Evolutionary conservation across 2,329 filamentous ascomycete genomes (phyloP), one percentile per base, ranked within the genome.

Genomic region (Claviceps spartinae): DNA sequence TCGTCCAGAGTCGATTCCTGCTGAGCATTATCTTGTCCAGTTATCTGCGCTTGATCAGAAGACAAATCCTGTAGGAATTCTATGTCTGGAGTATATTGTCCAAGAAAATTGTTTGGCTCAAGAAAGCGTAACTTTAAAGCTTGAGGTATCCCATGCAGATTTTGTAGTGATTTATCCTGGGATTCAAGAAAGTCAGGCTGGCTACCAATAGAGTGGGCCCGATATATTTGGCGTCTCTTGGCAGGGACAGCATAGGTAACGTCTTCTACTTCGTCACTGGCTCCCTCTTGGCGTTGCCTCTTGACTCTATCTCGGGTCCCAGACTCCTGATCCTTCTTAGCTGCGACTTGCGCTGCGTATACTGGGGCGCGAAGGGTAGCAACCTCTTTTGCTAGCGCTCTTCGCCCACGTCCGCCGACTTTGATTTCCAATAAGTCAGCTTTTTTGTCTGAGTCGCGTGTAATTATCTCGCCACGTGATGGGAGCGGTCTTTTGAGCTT

Each of bases 351-450:
- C 9, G 66, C 65, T n/a, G 61, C 66, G 59, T 78, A 78, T 30
- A 76, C 72, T 2, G 75, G 75, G 1, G 75, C 75, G 49, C 70
- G 67, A 30, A 78, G 60, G n/a, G 71, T 66, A 38, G 74, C 73
- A 18, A 78, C 67, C 48, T 73, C 71, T 9, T 68, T 60, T 3
- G 67, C 65, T 47, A 71, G 66, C 57, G 62, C 58, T 52, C 53
- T 50, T 18, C 53, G 47, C 3, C 70, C 63, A 50, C 69, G 64
- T 46, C 67, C 65, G 9, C 63, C 63, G 13, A 49, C 22, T 46
- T 62, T 65, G 26, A 52, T 43, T 5, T 52, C 52, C 11, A 40
- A 46, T 16, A 49, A 43, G 16, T 49, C 55, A 7, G 42, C 16
- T 16, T 26, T 44, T 16, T 45, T 48, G 34, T 36, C 47, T 22